These are phyloP conservation scores for Malus fusca DNA, from an alignment of 306 rosid genomes.

Conservation along the genomic window DNA sequence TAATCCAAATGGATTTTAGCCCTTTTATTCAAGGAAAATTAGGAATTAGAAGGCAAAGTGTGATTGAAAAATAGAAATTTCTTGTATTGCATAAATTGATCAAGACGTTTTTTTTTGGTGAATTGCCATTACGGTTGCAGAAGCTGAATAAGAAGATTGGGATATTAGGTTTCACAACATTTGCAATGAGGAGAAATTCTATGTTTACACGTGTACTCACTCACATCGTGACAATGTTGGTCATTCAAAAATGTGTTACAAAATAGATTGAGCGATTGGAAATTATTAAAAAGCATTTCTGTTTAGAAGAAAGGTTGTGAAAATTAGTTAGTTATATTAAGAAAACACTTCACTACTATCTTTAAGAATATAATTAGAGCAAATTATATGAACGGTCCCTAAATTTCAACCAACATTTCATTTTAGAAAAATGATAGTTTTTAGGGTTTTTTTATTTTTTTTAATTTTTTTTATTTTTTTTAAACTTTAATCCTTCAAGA, in stretches of 20 bases:
- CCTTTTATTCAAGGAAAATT: slow-evolving; percentile 8
- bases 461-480: no score
- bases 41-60: neutral
- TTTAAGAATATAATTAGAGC: no score
- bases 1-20: slow-evolving; percentile 23
- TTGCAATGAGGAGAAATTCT: neutral
- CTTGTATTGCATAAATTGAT: neutral
- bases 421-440: no score
- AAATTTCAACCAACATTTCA: no score
- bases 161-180: neutral
- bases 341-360: neutral
- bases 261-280: neutral
- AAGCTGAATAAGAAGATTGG: slow-evolving; percentile 2
- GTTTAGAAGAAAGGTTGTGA: neutral
- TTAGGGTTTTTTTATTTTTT: no score
- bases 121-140: slow-evolving; percentile 33
- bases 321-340: no score
- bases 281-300: neutral
- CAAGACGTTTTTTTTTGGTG: slow-evolving; percentile 35
- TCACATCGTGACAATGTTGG: neutral
- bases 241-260: neutral
- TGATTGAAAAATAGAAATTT: slow-evolving; percentile 13
- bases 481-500: no score
- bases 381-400: no score
- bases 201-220: neutral